Percentiles rank a stretch among this genome's conserved stretches.
These are phyloP conservation scores for Lentithecium fluviatile DNA, from an alignment of 495 filamentous ascomycete species.

Conservation along the genomic window DNA sequence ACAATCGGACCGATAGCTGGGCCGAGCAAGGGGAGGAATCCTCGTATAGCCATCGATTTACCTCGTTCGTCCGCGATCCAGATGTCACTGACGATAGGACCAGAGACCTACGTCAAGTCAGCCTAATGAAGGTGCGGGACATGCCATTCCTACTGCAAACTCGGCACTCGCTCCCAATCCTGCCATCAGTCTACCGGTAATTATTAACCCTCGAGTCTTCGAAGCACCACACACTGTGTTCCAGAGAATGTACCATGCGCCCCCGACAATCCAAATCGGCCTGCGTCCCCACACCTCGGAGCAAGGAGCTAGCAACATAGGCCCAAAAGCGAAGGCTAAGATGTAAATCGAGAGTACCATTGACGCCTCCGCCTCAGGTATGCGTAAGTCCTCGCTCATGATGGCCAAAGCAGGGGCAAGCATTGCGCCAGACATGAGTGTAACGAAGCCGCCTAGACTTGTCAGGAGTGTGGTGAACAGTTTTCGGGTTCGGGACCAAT, in stretches of 20 bases:
- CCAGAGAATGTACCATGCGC: constrained; percentile 22
- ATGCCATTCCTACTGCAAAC: constrained; percentile 16
- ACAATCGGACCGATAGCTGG: constrained; percentile 43
- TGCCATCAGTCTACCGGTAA: constrained; percentile 21
- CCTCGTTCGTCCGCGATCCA: constrained; percentile 21
- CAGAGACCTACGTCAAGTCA: constrained; percentile 8
- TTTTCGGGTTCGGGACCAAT: constrained; percentile 25
- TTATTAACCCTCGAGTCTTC: constrained; percentile 15
- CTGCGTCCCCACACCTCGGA: constrained; percentile 21
- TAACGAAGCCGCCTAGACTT: constrained; percentile 30
- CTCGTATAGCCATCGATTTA: constrained; percentile 21
- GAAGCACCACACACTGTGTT: constrained; percentile 25
- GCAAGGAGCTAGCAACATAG: constrained; percentile 16
- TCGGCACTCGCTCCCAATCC: constrained; percentile 28
- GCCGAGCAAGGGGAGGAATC: constrained; percentile 15
- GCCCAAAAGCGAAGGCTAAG: constrained; percentile 25
- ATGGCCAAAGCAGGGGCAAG: constrained; percentile 33
- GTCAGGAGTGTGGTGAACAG: constrained; percentile 30
- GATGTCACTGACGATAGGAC: constrained; percentile 20
- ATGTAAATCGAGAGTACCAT: constrained; percentile 28
- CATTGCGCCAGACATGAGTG: constrained; percentile 36
- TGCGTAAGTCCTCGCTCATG: constrained; percentile 32
- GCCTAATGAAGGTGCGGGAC: not conserved
- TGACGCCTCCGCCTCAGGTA: constrained; percentile 25
- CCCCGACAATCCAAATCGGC: constrained; percentile 17